These are phyloP conservation scores for Fusarium stilboides DNA, from an alignment of 2,329 filamentous ascomycete species.

Conservation along the genomic window DNA sequence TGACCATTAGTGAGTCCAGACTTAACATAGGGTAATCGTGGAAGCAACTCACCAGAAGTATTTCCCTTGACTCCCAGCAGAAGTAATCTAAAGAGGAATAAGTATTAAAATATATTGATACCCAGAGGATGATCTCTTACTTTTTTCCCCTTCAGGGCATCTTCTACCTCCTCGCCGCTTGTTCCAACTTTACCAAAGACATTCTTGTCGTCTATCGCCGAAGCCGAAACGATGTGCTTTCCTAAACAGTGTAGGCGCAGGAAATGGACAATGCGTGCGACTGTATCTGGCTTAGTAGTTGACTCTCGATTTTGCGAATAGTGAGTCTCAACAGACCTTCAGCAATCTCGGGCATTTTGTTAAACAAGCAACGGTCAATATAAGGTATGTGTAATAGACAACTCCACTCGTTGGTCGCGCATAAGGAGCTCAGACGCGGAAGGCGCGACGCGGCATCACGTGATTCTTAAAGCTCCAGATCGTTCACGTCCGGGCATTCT, in stretches of 20 bases:
- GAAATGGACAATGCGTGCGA: constrained; percentile 89
- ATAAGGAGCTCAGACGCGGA: too few species aligned
- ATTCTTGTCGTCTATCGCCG: constrained; percentile 83
- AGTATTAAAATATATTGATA: background rate
- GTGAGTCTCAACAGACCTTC: constrained; percentile 61
- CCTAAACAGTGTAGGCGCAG: constrained; percentile 88
- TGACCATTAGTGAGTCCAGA: constrained; percentile 38
- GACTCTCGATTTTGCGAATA: background rate
- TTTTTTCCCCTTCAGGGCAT: constrained; percentile 81
- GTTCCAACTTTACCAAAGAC: constrained; percentile 94
- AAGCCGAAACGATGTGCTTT: constrained; percentile 80
- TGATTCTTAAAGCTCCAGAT: too few species aligned
- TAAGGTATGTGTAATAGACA: too few species aligned
- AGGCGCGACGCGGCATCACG: too few species aligned
- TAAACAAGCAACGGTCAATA: background rate
- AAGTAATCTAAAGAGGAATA: constrained; percentile 61
- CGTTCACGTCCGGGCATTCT: too few species aligned
- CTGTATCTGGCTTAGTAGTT: constrained; percentile 56
- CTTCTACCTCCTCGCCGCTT: constrained; percentile 80
- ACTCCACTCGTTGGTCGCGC: too few species aligned
- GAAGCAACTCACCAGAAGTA: constrained; percentile 82
- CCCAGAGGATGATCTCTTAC: constrained; percentile 43
- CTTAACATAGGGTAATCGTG: constrained; percentile 2
- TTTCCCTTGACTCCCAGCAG: constrained; percentile 90
- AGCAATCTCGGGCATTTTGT: constrained; percentile 74